Evolutionary conservation across 1,284 basidiomycete genomes (phyloP).

Genomic region (Mixia osmundae): DNA sequence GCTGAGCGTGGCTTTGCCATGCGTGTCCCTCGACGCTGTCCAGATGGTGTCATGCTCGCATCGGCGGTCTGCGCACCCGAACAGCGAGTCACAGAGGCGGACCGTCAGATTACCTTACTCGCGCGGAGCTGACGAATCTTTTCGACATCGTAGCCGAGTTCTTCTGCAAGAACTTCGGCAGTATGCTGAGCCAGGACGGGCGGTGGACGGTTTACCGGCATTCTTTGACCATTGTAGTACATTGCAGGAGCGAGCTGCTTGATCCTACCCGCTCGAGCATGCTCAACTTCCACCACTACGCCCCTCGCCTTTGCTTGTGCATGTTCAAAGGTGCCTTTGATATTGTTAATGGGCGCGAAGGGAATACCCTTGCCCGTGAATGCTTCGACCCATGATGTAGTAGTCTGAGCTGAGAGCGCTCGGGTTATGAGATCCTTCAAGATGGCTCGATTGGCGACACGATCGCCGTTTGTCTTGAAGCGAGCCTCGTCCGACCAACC

Average conservation of each 20-base stretch:
- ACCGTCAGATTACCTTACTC: no score
- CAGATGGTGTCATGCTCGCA: no score
- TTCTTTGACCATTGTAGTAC: constrained; percentile 54
- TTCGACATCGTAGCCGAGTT: no score
- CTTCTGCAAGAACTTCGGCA: constrained; percentile 27
- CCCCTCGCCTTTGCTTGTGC: constrained; percentile 51
- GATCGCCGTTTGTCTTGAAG: constrained; percentile 48
- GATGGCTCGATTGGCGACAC: constrained; percentile 50
- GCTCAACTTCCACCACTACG: constrained; percentile 36
- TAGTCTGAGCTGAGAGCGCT: constrained; percentile 33
- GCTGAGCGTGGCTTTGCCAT: no score
- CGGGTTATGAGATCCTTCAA: constrained; percentile 48
- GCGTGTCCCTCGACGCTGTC: no score
- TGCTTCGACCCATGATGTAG: constrained; percentile 45
- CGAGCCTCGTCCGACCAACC: constrained; percentile 34
- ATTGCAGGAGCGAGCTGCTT: constrained; percentile 72
- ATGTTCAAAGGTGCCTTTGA: constrained; percentile 69
- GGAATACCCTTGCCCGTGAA: constrained; percentile 66
- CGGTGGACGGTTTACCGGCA: constrained; percentile 42
- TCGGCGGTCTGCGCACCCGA: no score
- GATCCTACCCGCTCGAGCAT: constrained; percentile 32
- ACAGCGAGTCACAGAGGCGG: no score
- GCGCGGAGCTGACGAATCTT: no score
- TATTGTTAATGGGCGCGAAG: constrained; percentile 80
- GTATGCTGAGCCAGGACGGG: constrained; percentile 30